These are phyloP conservation scores for Beauveria sp. DNA, from an alignment of 2,329 filamentous ascomycete genomes.

Conservation along the genomic window DNA sequence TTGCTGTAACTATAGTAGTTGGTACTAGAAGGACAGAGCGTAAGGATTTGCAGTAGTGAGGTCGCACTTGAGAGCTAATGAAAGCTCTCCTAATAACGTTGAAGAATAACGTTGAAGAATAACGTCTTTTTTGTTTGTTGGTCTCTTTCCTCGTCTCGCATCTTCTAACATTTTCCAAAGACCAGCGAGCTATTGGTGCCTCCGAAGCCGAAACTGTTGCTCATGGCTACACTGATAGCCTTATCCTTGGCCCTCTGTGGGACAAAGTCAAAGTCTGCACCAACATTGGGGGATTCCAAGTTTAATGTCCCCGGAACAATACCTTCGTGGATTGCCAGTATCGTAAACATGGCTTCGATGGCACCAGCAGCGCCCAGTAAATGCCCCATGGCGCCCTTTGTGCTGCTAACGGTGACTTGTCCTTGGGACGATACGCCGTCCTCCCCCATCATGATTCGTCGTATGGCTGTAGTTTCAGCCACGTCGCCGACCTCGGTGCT, in stretches of 20 bases:
- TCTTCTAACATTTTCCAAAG: constrained; percentile 41
- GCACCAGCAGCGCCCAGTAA: constrained; percentile 86
- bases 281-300: constrained; percentile 56
- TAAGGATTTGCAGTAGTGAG: too few species aligned
- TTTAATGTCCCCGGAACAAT: constrained; percentile 85
- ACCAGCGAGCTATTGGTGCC: constrained; percentile 90
- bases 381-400: constrained; percentile 89
- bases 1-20: too few species aligned
- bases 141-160: background rate
- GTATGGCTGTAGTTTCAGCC: constrained; percentile 81
- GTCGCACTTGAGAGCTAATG: too few species aligned
- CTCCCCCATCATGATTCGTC: constrained; percentile 64
- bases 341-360: constrained; percentile 78
- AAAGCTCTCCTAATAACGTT: too few species aligned
- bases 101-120: too few species aligned
- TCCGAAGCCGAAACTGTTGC: constrained; percentile 96
- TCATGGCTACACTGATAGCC: constrained; percentile 65
- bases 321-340: constrained; percentile 75
- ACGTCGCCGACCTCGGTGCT: constrained; percentile 78
- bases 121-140: too few species aligned
- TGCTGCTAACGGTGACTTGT: constrained; percentile 79
- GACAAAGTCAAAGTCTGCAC: constrained; percentile 80
- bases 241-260: constrained; percentile 63
- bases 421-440: constrained; percentile 54
- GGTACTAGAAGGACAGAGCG: too few species aligned